phyloP scores from a whole-genome alignment of 805 yeast species.

The Metschnikowia corniflorae region DNA sequence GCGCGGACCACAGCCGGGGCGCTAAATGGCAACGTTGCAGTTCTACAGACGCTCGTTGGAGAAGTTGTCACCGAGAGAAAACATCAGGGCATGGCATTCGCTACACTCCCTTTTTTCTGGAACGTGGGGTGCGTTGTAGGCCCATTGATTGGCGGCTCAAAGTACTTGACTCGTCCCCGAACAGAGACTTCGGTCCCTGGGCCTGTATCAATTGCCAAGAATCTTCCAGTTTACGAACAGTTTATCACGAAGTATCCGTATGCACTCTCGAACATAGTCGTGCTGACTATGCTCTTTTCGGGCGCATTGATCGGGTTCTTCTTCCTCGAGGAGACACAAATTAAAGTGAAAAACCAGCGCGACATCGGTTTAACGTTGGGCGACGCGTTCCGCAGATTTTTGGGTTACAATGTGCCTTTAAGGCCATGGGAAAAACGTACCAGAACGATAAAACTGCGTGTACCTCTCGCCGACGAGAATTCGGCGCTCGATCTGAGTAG shows the following conservation, averaged over 20 bases:
- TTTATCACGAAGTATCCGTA: slow-evolving; percentile 34
- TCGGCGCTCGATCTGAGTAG: slow-evolving; percentile 4
- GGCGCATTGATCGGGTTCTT: slow-evolving; percentile 30
- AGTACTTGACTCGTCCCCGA: slow-evolving; percentile 26
- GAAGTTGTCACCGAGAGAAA: slow-evolving; percentile 29
- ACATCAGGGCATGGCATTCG: slow-evolving; percentile 32
- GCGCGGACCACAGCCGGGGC: slow-evolving; percentile 30
- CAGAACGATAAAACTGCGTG: neutral
- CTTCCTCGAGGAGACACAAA: slow-evolving; percentile 38
- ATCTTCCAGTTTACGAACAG: slow-evolving; percentile 20
- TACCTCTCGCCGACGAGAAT: neutral
- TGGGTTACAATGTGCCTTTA: slow-evolving; percentile 26
- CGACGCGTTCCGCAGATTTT: slow-evolving; percentile 24
- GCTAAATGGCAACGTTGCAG: slow-evolving; percentile 32
- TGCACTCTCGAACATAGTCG: slow-evolving; percentile 37
- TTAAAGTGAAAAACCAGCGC: slow-evolving; percentile 23
- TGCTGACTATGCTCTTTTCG: slow-evolving; percentile 24
- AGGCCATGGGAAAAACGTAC: slow-evolving; percentile 28
- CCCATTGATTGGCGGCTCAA: slow-evolving; percentile 32
- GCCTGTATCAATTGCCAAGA: neutral
- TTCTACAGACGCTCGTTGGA: slow-evolving; percentile 29
- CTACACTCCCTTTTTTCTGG: slow-evolving; percentile 30
- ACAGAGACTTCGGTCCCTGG: neutral
- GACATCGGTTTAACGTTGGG: slow-evolving; percentile 34
- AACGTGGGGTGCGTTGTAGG: slow-evolving; percentile 32